Percentiles rank a stretch among this genome's conserved stretches.
phyloP scores from a whole-genome alignment of 768 basidiomycete species.

The Boletus eberwhitei region DNA sequence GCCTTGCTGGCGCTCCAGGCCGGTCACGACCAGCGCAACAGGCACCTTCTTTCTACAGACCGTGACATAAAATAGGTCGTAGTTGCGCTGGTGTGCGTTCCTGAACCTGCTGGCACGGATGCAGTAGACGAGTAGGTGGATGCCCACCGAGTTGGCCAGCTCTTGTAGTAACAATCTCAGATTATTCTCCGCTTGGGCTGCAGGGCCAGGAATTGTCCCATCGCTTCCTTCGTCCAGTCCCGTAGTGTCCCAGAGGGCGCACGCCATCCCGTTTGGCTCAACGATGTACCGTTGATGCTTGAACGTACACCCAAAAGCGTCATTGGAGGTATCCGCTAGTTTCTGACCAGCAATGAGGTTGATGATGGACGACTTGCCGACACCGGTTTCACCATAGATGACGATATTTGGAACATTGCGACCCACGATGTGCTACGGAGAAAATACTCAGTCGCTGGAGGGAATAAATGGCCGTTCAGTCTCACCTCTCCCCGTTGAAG shows the following conservation, averaged over 20 bases:
- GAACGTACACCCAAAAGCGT: conserved; percentile 3
- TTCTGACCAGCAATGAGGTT: conserved; percentile 6
- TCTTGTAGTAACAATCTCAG: neutral
- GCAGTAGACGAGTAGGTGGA: neutral
- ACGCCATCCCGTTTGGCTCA: neutral
- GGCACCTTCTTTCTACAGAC: neutral
- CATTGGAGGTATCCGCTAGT: neutral
- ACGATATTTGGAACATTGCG: neutral
- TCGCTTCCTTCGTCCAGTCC: neutral
- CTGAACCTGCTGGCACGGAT: neutral
- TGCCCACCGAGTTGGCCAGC: neutral
- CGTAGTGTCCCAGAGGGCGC: neutral
- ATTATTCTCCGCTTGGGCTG: neutral
- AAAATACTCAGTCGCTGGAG: neutral
- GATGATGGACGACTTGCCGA: conserved; percentile 8
- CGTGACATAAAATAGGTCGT: neutral
- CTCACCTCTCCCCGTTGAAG: neutral
- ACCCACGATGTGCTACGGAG: neutral
- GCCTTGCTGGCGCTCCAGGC: neutral
- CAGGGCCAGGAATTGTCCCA: neutral
- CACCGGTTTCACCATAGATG: conserved; percentile 2
- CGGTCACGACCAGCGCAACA: conserved; percentile 30
- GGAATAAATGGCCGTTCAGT: neutral
- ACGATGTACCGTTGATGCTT: neutral
- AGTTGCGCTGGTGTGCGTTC: neutral